These are phyloP conservation scores for Rhodotorula sp. DNA, from an alignment of 1,284 basidiomycete genomes.

Conservation along the genomic window DNA sequence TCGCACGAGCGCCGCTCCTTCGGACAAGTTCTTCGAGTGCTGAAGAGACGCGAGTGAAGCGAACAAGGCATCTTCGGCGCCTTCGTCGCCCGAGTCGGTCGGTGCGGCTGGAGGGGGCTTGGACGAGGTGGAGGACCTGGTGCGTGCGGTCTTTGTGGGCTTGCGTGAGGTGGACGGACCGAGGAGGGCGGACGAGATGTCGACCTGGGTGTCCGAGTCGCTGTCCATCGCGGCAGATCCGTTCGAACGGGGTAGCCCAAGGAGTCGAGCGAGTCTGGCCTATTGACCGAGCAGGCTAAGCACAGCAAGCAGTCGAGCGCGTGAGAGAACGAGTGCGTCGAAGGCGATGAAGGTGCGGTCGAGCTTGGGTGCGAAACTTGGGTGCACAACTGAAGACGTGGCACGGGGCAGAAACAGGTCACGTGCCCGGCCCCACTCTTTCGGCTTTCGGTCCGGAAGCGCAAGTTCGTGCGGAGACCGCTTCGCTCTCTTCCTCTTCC, in stretches of 20 bases:
- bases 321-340: too few relatives aligned
- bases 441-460: too few relatives aligned
- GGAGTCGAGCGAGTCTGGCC: too few relatives aligned
- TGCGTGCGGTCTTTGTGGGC: neutral
- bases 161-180: neutral
- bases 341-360: too few relatives aligned
- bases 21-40: slow-evolving; percentile 40
- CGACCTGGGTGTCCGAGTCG: slow-evolving; percentile 22
- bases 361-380: too few relatives aligned
- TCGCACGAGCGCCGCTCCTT: slow-evolving; percentile 38
- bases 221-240: slow-evolving; percentile 1
- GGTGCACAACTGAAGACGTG: too few relatives aligned
- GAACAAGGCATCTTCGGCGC: slow-evolving; percentile 37
- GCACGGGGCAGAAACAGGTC: too few relatives aligned
- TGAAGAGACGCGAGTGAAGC: slow-evolving; percentile 31
- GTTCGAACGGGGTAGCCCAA: too few relatives aligned
- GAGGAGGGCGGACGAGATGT: slow-evolving; percentile 27
- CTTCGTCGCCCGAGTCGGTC: slow-evolving; percentile 1
- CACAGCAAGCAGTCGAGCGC: too few relatives aligned
- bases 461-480: too few relatives aligned
- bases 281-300: too few relatives aligned
- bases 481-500: neutral
- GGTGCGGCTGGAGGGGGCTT: neutral
- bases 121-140: neutral
- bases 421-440: too few relatives aligned